Percentiles rank a stretch among this genome's conserved stretches.
phyloP scores from a whole-genome alignment of 306 rosid species.

The Prunus kanzakura region DNA sequence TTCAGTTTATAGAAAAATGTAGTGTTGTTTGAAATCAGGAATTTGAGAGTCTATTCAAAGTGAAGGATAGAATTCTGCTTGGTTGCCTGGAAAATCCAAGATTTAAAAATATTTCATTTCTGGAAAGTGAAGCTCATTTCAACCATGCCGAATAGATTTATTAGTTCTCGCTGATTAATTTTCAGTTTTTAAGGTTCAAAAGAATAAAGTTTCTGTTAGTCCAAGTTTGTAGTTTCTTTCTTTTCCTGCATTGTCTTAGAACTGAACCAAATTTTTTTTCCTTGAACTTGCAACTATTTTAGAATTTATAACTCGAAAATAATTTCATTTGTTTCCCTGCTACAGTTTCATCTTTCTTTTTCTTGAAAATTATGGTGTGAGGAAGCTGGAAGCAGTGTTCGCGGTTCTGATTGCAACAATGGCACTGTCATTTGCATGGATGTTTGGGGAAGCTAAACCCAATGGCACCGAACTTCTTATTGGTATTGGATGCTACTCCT shows the following conservation, averaged over 20 bases:
- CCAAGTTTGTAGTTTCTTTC: background rate
- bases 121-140: background rate
- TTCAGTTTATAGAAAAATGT: background rate
- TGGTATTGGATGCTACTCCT: constrained; percentile 42
- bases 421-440: constrained; percentile 97
- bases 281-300: background rate
- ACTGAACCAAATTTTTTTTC: background rate
- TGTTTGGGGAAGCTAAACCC: constrained; percentile 92
- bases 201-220: background rate
- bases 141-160: background rate
- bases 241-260: background rate
- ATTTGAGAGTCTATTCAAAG: background rate
- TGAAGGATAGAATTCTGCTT: background rate
- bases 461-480: constrained; percentile 77
- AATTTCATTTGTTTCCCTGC: constrained; percentile 16
- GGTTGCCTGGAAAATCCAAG: background rate
- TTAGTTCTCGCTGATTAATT: background rate
- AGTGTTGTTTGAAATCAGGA: too few species aligned
- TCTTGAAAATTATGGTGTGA: constrained; percentile 93
- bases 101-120: background rate
- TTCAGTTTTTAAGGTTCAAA: background rate
- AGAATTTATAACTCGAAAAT: background rate
- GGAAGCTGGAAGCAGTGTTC: constrained; percentile 92
- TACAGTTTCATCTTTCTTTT: constrained; percentile 88
- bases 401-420: constrained; percentile 84